Evolutionary conservation across 2,329 filamentous ascomycete genomes (phyloP), one percentile per base, ranked within the genome.

Genomic region (Penicillium janthinellum): DNA sequence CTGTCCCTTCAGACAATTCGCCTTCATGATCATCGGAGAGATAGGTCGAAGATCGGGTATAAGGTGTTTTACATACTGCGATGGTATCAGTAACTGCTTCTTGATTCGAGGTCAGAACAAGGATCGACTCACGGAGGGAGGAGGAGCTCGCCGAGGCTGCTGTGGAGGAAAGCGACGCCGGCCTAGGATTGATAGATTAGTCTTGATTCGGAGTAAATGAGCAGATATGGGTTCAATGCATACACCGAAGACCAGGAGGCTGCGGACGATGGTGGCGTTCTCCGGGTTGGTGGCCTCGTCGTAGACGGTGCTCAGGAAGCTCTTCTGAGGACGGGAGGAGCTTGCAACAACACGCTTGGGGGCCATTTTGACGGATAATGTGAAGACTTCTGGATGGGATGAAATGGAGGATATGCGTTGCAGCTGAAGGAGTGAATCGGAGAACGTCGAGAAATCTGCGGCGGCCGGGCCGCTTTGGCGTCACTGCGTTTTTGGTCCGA

Each of bases 241-340:
- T 82, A 90, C 88, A 57, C 87, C 87, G 71, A 90, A 90, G 68
- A 90, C 75, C 64, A 85, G 81, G 66, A 90, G 78, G 72, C 88
- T 90, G 69, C 86, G 83, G 61, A 90, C 88, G 58, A 90, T 84
- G 58, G 86, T 84, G 51, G 86, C 83, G 76, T 91, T 90, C 72
- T 91, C 88, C 37, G 88, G 76, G 31, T 84, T 84, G 57, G 86
- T 90, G 70, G 90, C 71, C 65, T 85, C 80, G 61, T 84, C 81
- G 76, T 89, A 90, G 65, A 84, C 81, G 58, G 80, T 81, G 67
- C 79, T 79, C 65, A 89, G 67, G 75, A 85, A 82, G 64, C 87
- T 83, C 68, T 77, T 73, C 66, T 74, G 73, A 58, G 71, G 73
- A 52, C 73, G 70, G 53, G 67, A 66, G 47, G 78, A 76, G 67